Base-by-base conservation (phyloP, 768 basidiomycete genomes). In the Suillus paluster region DNA sequence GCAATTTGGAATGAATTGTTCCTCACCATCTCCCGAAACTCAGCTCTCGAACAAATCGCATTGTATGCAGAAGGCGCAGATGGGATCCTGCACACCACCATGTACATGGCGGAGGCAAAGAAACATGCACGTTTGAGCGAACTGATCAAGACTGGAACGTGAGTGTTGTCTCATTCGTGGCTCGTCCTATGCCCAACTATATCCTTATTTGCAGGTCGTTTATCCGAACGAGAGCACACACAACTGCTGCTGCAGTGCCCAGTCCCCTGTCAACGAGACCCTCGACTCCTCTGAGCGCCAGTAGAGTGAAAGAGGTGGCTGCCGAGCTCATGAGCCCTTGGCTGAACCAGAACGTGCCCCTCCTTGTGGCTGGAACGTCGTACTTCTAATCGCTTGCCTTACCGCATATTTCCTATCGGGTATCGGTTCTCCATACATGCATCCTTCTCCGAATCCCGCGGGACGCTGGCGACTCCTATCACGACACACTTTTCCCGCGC, bases 251-350 rank as follows among this genome's bases (percentile, higher is more conserved):
- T 15, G 64, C 60, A 14, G 23, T 66, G 27, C 61, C 72, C 17
- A 62, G 64, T 27, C 55, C 59, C 10, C 57, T 25, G 10, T 17
- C 68, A 42, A 12, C 56, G 1, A 58, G 30, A 19, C 56, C 70
- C 14, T 60, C 70, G 10, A 67, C 68, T 50, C 70, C 67, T 19
- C 62, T 90, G 81, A 81, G 78, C 34, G 70, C 87, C 63, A 91
- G 86, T 66, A 90, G 91, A 25, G 84, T 84, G 60, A 84, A 86
- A 66, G 92, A 95, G 84, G 90, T 94, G 64, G 68, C 88, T 73
- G 30, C 39, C 1, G 62, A 64, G 48, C 63, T 66, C 49, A 55
- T 65, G 58, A 55, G 21, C 10, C 30, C 57, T 61, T 53, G 46
- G 3, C 63, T 68, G 10, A 56, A 10, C 17, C 25, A 55, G 3